These are phyloP conservation scores for Exophiala spinifera DNA, from an alignment of 2,329 filamentous ascomycete species.

Conservation along the genomic window DNA sequence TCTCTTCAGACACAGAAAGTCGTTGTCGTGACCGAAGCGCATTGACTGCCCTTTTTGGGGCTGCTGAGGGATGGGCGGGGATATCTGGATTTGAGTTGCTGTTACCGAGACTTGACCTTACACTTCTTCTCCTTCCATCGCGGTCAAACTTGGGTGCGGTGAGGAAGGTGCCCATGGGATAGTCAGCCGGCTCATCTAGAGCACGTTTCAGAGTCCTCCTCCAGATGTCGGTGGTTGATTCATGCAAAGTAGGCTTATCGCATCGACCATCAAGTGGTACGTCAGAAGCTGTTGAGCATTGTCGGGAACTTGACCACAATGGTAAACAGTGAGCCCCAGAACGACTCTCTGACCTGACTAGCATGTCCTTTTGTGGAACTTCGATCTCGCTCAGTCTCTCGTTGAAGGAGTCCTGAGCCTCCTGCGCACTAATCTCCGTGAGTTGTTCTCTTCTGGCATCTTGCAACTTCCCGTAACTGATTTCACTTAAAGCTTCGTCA, in stretches of 20 bases:
- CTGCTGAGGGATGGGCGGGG: background rate
- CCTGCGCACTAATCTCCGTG: constrained; percentile 19
- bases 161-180: constrained; percentile 17
- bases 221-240: constrained; percentile 21
- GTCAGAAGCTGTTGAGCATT: background rate
- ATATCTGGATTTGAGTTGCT: background rate
- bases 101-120: constrained; percentile 14
- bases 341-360: background rate
- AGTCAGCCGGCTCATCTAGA: constrained; percentile 11
- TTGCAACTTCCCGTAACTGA: constrained; percentile 7
- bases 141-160: constrained; percentile 22
- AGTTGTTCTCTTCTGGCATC: constrained; percentile 16
- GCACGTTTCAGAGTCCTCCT: constrained; percentile 15
- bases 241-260: background rate
- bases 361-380: background rate
- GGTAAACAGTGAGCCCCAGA: background rate
- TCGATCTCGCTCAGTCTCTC: constrained; percentile 22
- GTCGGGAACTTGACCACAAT: constrained; percentile 3
- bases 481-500: constrained; percentile 22
- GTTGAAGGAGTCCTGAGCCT: constrained; percentile 5
- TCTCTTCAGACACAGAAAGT: background rate
- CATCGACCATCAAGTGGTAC: background rate
- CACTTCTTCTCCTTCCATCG: constrained; percentile 18
- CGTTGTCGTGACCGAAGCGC: background rate
- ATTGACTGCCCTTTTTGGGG: too few species aligned